Evolutionary conservation across 192 early-diverging fungal genomes (phyloP), one percentile per base, ranked within the genome.

Genomic region (Coemansia sp.): DNA sequence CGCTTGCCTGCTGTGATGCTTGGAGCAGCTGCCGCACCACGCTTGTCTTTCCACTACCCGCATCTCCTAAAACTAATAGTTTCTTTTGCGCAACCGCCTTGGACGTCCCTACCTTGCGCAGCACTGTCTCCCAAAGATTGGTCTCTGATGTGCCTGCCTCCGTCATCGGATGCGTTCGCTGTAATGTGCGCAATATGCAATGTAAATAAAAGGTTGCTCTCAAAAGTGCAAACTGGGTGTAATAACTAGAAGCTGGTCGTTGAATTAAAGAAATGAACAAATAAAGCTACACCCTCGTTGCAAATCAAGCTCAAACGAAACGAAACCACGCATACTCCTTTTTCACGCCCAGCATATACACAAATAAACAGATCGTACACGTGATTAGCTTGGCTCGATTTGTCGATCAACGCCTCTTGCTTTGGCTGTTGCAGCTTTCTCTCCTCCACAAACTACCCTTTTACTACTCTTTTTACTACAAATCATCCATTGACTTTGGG

Each of bases 21-120:
- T 71, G 69, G 28, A 75, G 63, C 37, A 81, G 73, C 58, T 81
- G 72, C 24, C 66, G 44, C 10, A 97, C 88, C 34, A 94, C 68
- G 14, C 89, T 87, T 9, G 88, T 88, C 72, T 97, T 97, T 25
- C 95, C 95, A 28, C 88, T 85, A 58, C 86, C 82, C 15, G 87
- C 76, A 73, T 92, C 91, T 34, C 93, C 95, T 17, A 96, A 70
- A 38, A 98, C 87, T 47, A 98, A 69, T 31, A 96, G 83, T 69
- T 84, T 88, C 68, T 89, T 90, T n/a, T 85, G 81, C 6, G 88
- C 87, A 9, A 89, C 83, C 14, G 86, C 74, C 68, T 90, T 90
- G 18, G 92, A 84, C 56, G 91, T 86, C 5, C 90, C 84, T 1
- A 90, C 92, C 10, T 86, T 78, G 50, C 84, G 82, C 14, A 97